Evolutionary conservation across 1,139 yeast genomes (phyloP), one percentile per base, ranked within the genome.

Genomic region (Meyerozyma carpophila): DNA sequence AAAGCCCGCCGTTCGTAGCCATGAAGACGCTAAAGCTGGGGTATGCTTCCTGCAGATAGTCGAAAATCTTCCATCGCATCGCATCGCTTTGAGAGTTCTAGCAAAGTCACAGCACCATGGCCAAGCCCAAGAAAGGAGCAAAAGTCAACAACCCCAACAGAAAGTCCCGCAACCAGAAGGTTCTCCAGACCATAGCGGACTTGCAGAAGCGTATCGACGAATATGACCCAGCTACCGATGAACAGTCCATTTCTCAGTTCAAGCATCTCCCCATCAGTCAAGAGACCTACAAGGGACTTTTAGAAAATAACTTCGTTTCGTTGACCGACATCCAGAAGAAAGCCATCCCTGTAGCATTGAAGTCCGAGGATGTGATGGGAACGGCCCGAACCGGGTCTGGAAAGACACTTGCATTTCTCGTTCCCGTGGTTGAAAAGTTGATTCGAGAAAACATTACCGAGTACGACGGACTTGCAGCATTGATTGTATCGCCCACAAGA

Each of bases 341-440:
- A 43, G 75, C 96, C 4, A 87, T 93, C 31, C 87, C 95, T 0
- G 66, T 77, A 14, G 83, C 95, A 1, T 69, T 93, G 48, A 81
- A 86, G 54, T 94, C 95, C 0, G 75, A 81, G 40, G 99, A 94
- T 65, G 65, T 93, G 8, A 72, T 93, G 53, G 98, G 91, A 25
- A 95, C 97, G 20, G 98, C 98, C 16, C 82, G 83, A 56, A 93
- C 99, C 0, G 98, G 99, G 3, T 89, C 96, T 1, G 99, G 99
- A 41, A 93, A 93, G 62, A 93, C 99, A 0, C 66, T 93, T 47
- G 95, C 98, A 4, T 93, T 93, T 57, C 70, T 93, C 53, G 76
- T 93, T 37, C 99, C 99, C 2, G 78, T 87, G 5, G 65, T 90
- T 18, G 96, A 90, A 58, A 72, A 76, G 41, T 70, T 91, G 47